Conservation (phyloP, 768 basidiomycete genomes). For the Russula sp. region DNA sequence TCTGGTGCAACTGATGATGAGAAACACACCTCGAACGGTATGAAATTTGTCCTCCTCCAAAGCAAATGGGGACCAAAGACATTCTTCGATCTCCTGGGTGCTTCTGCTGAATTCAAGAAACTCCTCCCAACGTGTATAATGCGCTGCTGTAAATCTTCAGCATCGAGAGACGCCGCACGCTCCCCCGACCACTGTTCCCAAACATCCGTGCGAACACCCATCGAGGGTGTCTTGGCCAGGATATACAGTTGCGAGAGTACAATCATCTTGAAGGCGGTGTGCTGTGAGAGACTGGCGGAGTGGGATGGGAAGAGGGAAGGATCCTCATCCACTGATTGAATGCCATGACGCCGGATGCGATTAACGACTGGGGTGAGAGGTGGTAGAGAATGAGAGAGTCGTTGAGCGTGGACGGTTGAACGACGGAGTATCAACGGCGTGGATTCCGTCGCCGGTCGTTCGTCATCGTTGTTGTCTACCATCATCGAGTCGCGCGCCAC, state of each 20-base stretch:
- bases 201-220: constrained; percentile 33
- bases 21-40: constrained; percentile 32
- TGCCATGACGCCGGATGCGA: constrained; percentile 31
- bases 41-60: constrained; percentile 33
- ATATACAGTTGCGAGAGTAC: constrained; percentile 33
- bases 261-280: constrained; percentile 28
- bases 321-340: constrained; percentile 18
- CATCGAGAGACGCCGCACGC: constrained; percentile 31
- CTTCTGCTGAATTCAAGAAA: constrained; percentile 45
- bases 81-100: constrained; percentile 44
- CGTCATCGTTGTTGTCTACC: constrained; percentile 7
- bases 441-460: constrained; percentile 24
- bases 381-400: background rate
- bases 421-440: constrained; percentile 22
- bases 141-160: constrained; percentile 38
- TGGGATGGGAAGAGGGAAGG: background rate
- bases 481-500: background rate
- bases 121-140: constrained; percentile 41
- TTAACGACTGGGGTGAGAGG: constrained; percentile 23
- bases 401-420: background rate
- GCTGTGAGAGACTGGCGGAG: constrained; percentile 3
- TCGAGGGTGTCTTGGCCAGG: constrained; percentile 8
- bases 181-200: constrained; percentile 47
- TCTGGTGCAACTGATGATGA: background rate
- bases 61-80: constrained; percentile 49